A percentile compares a stretch with the other conserved stretches of the same genome.
Conservation (phyloP, 2,329 filamentous ascomycete species). For the Cladosporium colombiae region DNA sequence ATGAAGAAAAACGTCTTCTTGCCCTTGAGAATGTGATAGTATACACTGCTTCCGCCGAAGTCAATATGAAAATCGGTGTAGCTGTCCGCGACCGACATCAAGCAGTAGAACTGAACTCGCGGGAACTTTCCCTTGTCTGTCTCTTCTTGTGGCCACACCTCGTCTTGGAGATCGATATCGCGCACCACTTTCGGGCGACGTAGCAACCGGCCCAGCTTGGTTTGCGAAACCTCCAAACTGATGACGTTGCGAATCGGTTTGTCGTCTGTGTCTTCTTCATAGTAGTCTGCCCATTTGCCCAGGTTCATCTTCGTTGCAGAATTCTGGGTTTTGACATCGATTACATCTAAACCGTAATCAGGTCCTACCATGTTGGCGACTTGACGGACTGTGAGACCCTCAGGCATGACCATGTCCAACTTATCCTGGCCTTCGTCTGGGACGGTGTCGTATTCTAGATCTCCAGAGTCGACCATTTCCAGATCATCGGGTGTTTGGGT, state of each 20-base stretch:
- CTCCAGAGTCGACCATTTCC: slow-evolving; percentile 32
- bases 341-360: slow-evolving; percentile 64
- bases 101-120: slow-evolving; percentile 67
- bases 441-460: slow-evolving; percentile 52
- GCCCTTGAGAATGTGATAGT: slow-evolving; percentile 69
- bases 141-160: slow-evolving; percentile 56
- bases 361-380: slow-evolving; percentile 65
- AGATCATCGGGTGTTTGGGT: slow-evolving; percentile 31
- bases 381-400: slow-evolving; percentile 62
- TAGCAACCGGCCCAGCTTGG: slow-evolving; percentile 62
- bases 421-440: slow-evolving; percentile 64
- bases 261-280: slow-evolving; percentile 61
- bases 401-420: slow-evolving; percentile 68
- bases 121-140: slow-evolving; percentile 58
- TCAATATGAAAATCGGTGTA: slow-evolving; percentile 74
- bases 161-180: slow-evolving; percentile 60
- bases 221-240: slow-evolving; percentile 67
- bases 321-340: slow-evolving; percentile 70
- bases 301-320: slow-evolving; percentile 64
- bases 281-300: slow-evolving; percentile 66
- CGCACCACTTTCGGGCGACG: slow-evolving; percentile 65
- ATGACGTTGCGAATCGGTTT: slow-evolving; percentile 70
- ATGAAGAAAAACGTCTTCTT: slow-evolving; percentile 73
- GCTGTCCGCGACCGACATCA: slow-evolving; percentile 71
- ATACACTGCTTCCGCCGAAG: slow-evolving; percentile 70